Conservation (phyloP, 225 moss, liverwort and hornwort species). For the Climacium dendroides region DNA sequence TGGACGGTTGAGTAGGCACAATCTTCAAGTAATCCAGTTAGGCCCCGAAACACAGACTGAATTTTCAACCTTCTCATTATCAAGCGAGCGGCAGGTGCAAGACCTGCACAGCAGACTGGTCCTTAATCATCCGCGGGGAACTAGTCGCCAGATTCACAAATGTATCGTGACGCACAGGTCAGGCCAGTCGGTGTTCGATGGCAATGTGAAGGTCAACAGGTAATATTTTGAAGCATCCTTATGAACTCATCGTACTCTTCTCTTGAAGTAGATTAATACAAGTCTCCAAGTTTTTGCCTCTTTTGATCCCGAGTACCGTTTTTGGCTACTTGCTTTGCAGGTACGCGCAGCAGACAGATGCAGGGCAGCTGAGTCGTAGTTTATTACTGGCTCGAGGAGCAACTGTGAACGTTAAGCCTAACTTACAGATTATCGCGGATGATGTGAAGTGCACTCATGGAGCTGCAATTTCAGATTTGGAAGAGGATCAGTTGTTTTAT, state of each 20-base stretch:
- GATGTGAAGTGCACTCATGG: constrained; percentile 75
- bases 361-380: constrained; percentile 82
- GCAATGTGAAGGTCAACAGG: constrained; percentile 94
- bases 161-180: constrained; percentile 83
- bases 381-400: constrained; percentile 69
- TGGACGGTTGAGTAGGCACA: constrained; percentile 79
- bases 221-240: neutral
- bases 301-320: neutral
- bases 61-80: constrained; percentile 70
- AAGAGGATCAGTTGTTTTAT: constrained; percentile 90
- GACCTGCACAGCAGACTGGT: constrained; percentile 89
- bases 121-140: constrained; percentile 66
- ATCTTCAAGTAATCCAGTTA: constrained; percentile 68
- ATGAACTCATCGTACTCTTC: neutral
- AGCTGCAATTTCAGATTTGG: constrained; percentile 58
- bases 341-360: constrained; percentile 92
- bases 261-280: neutral
- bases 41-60: constrained; percentile 84
- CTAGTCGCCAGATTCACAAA: constrained; percentile 82
- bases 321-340: constrained; percentile 15
- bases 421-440: constrained; percentile 91
- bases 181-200: constrained; percentile 87
- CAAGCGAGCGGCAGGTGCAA: constrained; percentile 71
- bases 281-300: neutral
- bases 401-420: constrained; percentile 94